Evolutionary conservation across 495 filamentous ascomycete species (phyloP), one percentile per base, ranked within the genome.

Genomic region (Penicillium pancosmium): DNA sequence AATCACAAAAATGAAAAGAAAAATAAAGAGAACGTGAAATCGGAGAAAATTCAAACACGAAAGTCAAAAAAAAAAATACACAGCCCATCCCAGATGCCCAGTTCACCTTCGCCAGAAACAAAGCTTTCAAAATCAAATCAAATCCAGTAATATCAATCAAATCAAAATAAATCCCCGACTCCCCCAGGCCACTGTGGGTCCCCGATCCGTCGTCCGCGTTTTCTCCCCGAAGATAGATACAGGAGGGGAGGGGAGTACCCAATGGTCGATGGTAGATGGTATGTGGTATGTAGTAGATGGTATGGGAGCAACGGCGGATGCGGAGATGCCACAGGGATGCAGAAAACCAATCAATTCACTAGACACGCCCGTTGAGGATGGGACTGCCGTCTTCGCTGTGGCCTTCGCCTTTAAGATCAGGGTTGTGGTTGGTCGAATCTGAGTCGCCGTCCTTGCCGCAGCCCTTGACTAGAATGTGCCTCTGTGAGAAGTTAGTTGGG

Each of bases 381-480:
- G 68, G 68, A 36, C 65, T 70, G 31, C 65, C 60, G 35, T 68
- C 68, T 34, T 70, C 68, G 35, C 68, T 68, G 16, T 50, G 62
- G 19, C 59, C 59, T 38, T 68, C 65, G n/a, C 50, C 52, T 36
- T 70, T 68, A 25, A 63, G 41, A 19, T 64, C 60, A 8, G 51
- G 34, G 27, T 50, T 55, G 12, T 50, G 62, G 27, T 56, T 49
- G n/a, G 44, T 49, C 47, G 60, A 61, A 15, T 69, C 65, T 3
- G 68, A 58, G 38, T 73, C 73, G 46, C 64, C 65, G 31, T 75
- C 81, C 43, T 79, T 81, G 36, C 92, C 93, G 68, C 94, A 97
- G 25, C 91, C 92, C 74, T 97, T 98, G 61, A 97, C 93, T 9
- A 98, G 84, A 44, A 90, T 86, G 79, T 98, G 94, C 65, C 93